phyloP scores from a whole-genome alignment of 306 rosid species.

The Clitoria ternatea region DNA sequence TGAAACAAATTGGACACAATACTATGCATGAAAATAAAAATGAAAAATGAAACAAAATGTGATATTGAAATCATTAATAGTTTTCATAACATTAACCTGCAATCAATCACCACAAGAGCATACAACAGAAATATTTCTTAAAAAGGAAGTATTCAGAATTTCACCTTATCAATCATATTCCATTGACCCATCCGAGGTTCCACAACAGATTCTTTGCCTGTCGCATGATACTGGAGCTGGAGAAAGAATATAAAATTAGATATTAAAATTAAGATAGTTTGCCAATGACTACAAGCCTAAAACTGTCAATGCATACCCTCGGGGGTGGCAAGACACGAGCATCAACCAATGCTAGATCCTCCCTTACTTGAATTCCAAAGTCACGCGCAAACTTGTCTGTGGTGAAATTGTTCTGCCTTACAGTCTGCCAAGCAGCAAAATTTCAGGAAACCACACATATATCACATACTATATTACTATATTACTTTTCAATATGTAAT shows the following conservation, averaged over 20 bases:
- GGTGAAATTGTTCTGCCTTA: constrained; percentile 20
- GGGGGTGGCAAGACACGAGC: constrained; percentile 81
- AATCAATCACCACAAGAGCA: neutral
- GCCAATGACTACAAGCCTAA: neutral
- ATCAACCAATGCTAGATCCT: constrained; percentile 20
- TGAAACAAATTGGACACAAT: neutral
- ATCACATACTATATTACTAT: neutral
- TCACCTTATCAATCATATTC: constrained; percentile 87
- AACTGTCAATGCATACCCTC: constrained; percentile 28
- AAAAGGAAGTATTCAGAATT: neutral
- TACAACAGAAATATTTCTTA: neutral
- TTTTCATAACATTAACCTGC: neutral
- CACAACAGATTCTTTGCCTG: constrained; percentile 39
- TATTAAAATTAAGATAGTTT: neutral
- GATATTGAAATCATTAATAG: neutral
- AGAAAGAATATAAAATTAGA: neutral
- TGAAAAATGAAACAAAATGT: too few species aligned
- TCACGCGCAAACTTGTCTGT: constrained; percentile 12
- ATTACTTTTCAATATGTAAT: too few species aligned
- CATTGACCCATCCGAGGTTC: constrained; percentile 74
- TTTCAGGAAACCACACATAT: neutral
- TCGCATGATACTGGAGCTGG: constrained; percentile 61
- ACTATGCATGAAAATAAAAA: neutral
- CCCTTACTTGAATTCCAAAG: constrained; percentile 47
- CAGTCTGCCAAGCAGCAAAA: constrained; percentile 23